Conservation (phyloP, 371 early-diverging fungal genomes). For the Syncephalis plumigaleata region DNA sequence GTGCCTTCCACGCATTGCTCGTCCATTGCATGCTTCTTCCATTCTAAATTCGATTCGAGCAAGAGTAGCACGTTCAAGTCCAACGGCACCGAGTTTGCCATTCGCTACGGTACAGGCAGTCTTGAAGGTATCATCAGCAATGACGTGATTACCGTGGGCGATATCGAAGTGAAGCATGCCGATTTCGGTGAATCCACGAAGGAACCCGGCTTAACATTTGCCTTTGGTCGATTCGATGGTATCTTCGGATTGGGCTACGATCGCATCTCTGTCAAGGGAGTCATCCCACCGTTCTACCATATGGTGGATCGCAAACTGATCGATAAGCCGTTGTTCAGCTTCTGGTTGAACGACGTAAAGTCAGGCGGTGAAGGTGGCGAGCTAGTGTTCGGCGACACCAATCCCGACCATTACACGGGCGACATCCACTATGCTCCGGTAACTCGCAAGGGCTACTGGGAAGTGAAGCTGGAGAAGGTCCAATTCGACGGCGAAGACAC, state of each 20-base stretch:
- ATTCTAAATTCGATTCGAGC: slow-evolving; percentile 59
- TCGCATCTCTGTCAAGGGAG: slow-evolving; percentile 68
- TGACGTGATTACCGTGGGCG: slow-evolving; percentile 61
- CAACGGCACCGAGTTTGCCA: slow-evolving; percentile 83
- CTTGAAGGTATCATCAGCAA: slow-evolving; percentile 77
- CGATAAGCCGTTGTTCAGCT: slow-evolving; percentile 64
- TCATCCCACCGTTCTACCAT: slow-evolving; percentile 83
- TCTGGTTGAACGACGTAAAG: slow-evolving; percentile 48
- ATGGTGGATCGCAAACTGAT: slow-evolving; percentile 61
- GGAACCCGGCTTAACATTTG: slow-evolving; percentile 79
- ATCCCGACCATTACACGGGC: slow-evolving; percentile 51
- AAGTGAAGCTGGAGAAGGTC: slow-evolving; percentile 59
- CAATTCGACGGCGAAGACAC: slow-evolving; percentile 47
- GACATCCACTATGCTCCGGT: slow-evolving; percentile 65
- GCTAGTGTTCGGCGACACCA: slow-evolving; percentile 65
- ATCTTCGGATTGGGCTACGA: slow-evolving; percentile 84
- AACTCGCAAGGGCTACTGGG: slow-evolving; percentile 86
- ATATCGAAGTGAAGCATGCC: slow-evolving; percentile 33
- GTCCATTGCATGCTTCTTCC: slow-evolving; percentile 88
- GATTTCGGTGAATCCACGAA: slow-evolving; percentile 85
- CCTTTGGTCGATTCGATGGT: slow-evolving; percentile 83
- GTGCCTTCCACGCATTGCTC: slow-evolving; percentile 88
- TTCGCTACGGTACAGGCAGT: slow-evolving; percentile 81
- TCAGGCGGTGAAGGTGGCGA: slow-evolving; percentile 55
- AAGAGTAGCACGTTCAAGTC: slow-evolving; percentile 45